Base-by-base conservation (phyloP, 2,329 filamentous ascomycete genomes). In the Beauveria asiatica region DNA sequence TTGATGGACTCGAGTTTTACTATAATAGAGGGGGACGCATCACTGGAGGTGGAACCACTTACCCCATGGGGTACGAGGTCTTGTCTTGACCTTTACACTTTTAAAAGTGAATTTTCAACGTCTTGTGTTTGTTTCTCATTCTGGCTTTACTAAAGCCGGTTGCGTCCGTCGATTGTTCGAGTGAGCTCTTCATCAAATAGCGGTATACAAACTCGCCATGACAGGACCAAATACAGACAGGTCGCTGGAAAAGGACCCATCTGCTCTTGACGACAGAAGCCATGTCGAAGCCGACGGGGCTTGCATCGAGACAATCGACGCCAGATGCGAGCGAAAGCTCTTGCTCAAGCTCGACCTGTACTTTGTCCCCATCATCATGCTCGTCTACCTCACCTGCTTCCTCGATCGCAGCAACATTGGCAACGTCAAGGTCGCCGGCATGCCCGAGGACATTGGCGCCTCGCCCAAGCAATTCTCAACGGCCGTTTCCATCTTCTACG, bases 401-500 rank as follows among this genome's bases (percentile, higher is more conserved):
- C 71, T 83, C 45, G 83, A 85, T 67, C 75, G 82, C 58, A 73
- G 74, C 21, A 82, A 81, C 64, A 82, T 83, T 68, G 71, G 68
- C 62, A 73, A 70, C 55, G 69, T 71, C 17, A 67, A 71, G 8
- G 69, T 72, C 3, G 69, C 69, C 27, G 72, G 70, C 23, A 69
- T 74, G 62, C 68, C 68, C 17, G 64, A 71, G 19, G 70, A 71
- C 51, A 65, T 74, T n/a, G 65, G 68, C 16, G 67, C 72, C 44
- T 66, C 65, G 8, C 63, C 69, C 13, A 65, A 69, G 46, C 63
- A 70, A 53, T 73, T 70, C 51, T 69, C 69, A 3, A 72, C 67
- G 2, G 70, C 71, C 10, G 65, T 72, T 7, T 69, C 70, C 42
- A 64, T 73, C 58, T 68, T 72, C 49, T 73, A 70, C 55, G 67